Conservation (phyloP, 352 stramenopile genomes). For the Globisporangium yorkense region DNA sequence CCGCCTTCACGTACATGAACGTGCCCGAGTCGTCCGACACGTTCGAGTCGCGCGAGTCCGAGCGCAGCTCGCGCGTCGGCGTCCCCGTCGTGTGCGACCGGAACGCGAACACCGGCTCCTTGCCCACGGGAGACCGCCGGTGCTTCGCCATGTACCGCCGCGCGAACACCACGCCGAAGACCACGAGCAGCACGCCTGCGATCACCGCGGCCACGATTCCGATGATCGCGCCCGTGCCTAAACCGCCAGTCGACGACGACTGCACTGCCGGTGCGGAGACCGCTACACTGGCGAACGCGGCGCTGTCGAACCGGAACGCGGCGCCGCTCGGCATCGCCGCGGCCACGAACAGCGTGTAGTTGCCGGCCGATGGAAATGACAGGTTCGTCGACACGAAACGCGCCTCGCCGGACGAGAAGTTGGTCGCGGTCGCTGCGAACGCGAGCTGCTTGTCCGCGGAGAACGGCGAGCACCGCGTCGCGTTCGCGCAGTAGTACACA, state of each 20-base stretch:
- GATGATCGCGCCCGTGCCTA: conserved; percentile 20
- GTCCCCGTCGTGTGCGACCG: conserved; percentile 25
- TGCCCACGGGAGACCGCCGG: conserved; percentile 6
- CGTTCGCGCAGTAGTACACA: conserved; percentile 38
- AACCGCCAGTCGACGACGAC: conserved; percentile 17
- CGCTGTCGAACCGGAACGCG: conserved; percentile 31
- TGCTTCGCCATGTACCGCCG: conserved; percentile 15
- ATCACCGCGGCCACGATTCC: conserved; percentile 27
- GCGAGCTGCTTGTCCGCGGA: conserved; percentile 24
- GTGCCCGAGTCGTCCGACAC: conserved; percentile 35
- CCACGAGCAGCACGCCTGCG: conserved; percentile 20
- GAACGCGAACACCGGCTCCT: conserved; percentile 37
- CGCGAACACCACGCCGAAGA: conserved; percentile 20
- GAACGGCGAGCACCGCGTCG: conserved; percentile 36
- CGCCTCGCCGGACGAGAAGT: conserved; percentile 21
- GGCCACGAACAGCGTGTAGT: conserved; percentile 43
- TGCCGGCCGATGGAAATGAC: conserved; percentile 29
- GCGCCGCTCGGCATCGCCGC: conserved; percentile 41
- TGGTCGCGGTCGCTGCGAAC: conserved; percentile 24
- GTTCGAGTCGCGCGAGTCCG: conserved; percentile 28
- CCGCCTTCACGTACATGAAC: conserved; percentile 50
- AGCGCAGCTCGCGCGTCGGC: conserved; percentile 28
- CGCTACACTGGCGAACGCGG: conserved; percentile 27
- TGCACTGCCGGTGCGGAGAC: conserved; percentile 16
- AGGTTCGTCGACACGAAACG: conserved; percentile 22